These are phyloP conservation scores for Marvania coccoides DNA, from an alignment of 139 green algal genomes.

Conservation along the genomic window DNA sequence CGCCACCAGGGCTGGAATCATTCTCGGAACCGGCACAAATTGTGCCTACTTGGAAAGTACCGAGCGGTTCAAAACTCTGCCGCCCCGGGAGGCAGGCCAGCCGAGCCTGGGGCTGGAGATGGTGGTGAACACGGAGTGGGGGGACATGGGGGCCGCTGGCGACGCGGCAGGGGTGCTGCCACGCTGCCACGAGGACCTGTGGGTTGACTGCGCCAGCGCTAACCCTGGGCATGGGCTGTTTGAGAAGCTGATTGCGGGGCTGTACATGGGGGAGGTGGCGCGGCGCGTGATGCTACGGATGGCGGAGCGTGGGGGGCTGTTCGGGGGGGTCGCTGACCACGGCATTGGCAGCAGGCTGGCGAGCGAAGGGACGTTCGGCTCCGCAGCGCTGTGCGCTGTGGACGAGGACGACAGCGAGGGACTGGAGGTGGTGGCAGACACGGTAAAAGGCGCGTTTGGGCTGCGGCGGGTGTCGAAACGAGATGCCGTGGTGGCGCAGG, in stretches of 20 bases:
- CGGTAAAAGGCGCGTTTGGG: conserved; percentile 16
- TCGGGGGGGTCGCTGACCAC: conserved; percentile 11
- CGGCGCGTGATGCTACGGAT: conserved; percentile 62
- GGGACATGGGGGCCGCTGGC: conserved; percentile 42
- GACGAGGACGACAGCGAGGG: conserved; percentile 38
- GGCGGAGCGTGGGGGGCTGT: conserved; percentile 30
- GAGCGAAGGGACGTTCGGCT: conserved; percentile 17
- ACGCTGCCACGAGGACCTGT: conserved; percentile 51
- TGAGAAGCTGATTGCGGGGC: conserved; percentile 85
- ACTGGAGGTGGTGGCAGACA: background rate
- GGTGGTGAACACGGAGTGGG: conserved; percentile 82
- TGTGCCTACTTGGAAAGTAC: conserved; percentile 63
- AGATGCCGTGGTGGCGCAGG: conserved; percentile 32
- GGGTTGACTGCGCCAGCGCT: conserved; percentile 51
- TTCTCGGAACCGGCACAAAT: conserved; percentile 86
- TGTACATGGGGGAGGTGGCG: conserved; percentile 84
- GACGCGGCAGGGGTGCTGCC: conserved; percentile 41
- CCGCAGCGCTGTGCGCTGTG: conserved; percentile 29
- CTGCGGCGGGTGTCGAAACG: background rate
- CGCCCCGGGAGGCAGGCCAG: background rate
- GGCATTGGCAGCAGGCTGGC: conserved; percentile 14
- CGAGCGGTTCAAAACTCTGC: background rate
- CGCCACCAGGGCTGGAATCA: conserved; percentile 57
- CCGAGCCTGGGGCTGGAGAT: conserved; percentile 11
- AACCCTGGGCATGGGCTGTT: conserved; percentile 53